Conservation (phyloP, 202 grass and related monocot species). For the Carex arenaria region DNA sequence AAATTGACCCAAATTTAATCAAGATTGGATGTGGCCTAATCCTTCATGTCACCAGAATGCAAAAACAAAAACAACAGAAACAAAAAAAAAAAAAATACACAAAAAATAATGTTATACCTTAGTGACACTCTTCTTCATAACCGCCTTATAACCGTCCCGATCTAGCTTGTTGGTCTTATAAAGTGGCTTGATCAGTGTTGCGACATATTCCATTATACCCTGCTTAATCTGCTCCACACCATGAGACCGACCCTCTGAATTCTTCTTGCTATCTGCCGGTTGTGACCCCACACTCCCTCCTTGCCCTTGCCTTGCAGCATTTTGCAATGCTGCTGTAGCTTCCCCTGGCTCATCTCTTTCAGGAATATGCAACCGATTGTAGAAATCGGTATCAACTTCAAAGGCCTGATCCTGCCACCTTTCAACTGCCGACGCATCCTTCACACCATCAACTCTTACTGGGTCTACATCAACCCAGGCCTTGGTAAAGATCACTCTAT, state of each 20-base stretch:
- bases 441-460: constrained; percentile 70
- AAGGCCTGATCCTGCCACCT: constrained; percentile 96
- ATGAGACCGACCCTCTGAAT: constrained; percentile 55
- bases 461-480: constrained; percentile 95
- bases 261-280: constrained; percentile 57
- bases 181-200: constrained; percentile 76
- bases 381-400: constrained; percentile 87
- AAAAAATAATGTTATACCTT: constrained; percentile 59
- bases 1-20: background rate
- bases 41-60: background rate
- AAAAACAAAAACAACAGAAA: constrained; percentile 17
- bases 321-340: background rate
- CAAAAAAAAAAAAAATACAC: background rate
- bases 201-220: constrained; percentile 77
- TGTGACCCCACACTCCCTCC: constrained; percentile 64
- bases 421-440: constrained; percentile 86
- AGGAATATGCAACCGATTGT: constrained; percentile 58
- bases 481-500: constrained; percentile 41
- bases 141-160: constrained; percentile 65
- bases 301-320: constrained; percentile 14
- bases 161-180: constrained; percentile 86
- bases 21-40: background rate
- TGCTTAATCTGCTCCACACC: constrained; percentile 80
- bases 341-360: constrained; percentile 72
- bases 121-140: constrained; percentile 94